phyloP scores from a whole-genome alignment of 345 rosid genomes.

The Hirschfeldia incana region DNA sequence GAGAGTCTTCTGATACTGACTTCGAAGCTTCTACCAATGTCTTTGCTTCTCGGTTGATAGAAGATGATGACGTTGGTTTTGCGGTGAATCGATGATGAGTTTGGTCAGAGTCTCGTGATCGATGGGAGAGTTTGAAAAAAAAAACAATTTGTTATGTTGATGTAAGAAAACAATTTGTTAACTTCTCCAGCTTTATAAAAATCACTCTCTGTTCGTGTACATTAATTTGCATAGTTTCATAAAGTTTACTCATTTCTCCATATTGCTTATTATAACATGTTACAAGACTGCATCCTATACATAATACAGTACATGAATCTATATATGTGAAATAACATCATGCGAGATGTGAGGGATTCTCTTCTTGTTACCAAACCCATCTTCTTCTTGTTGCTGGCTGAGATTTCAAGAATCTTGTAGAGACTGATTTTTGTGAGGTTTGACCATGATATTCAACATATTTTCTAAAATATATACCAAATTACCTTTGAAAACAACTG shows the following conservation, averaged over 20 bases:
- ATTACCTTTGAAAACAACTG: too few relatives aligned
- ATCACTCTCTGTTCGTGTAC: constrained; percentile 4
- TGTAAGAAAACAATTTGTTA: neutral
- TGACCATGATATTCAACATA: too few relatives aligned
- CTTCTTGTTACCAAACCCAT: too few relatives aligned
- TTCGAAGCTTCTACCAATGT: neutral
- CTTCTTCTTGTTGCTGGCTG: too few relatives aligned
- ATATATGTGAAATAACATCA: too few relatives aligned
- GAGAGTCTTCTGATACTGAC: constrained; percentile 19
- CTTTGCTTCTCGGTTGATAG: constrained; percentile 31
- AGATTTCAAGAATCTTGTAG: too few relatives aligned
- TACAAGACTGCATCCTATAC: neutral
- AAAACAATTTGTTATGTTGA: neutral
- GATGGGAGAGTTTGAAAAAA: neutral
- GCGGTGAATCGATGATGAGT: constrained; percentile 35
- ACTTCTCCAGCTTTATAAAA: neutral
- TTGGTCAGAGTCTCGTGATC: neutral
- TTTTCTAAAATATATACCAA: too few relatives aligned
- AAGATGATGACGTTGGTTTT: constrained; percentile 37
- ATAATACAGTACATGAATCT: neutral
- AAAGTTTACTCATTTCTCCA: neutral
- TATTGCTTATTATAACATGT: neutral
- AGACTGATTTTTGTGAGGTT: too few relatives aligned
- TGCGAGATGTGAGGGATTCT: too few relatives aligned
- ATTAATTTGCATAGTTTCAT: constrained; percentile 1